These are phyloP conservation scores for Blastocrithidia nonstop DNA, from an alignment of 208 protist species.

Conservation along the genomic window DNA sequence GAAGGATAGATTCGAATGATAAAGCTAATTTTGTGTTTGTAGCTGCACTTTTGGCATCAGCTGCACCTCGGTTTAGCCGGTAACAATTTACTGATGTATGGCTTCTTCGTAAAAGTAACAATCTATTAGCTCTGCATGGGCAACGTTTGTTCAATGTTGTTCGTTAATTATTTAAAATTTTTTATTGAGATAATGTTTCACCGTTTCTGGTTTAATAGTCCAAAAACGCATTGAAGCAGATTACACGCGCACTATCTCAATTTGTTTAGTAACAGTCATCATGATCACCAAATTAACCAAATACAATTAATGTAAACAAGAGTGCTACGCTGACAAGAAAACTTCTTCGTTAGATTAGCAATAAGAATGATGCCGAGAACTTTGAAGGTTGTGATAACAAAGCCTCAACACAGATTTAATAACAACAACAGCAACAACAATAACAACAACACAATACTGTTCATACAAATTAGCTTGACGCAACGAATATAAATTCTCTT, in stretches of 20 bases:
- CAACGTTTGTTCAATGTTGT: slow-evolving; percentile 23
- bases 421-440: too few species aligned
- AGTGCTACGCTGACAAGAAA: too few species aligned
- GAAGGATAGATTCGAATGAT: slow-evolving; percentile 27
- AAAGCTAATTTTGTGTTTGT: slow-evolving; percentile 43
- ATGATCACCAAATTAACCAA: too few species aligned
- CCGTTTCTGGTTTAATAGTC: slow-evolving; percentile 24
- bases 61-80: slow-evolving; percentile 26
- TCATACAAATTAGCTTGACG: too few species aligned
- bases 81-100: slow-evolving; percentile 5
- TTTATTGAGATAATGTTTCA: slow-evolving; percentile 17
- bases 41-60: slow-evolving; percentile 30
- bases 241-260: slow-evolving; percentile 41
- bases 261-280: slow-evolving; percentile 14
- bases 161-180: slow-evolving; percentile 25
- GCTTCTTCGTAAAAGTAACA: slow-evolving; percentile 7
- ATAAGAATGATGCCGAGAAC: too few species aligned
- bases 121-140: slow-evolving; percentile 25
- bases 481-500: too few species aligned
- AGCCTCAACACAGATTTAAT: too few species aligned
- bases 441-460: too few species aligned
- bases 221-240: slow-evolving; percentile 23
- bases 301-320: too few species aligned
- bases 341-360: too few species aligned
- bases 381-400: too few species aligned